phyloP scores from a whole-genome alignment of 2,329 filamentous ascomycete genomes.

The Exophiala sideris region DNA sequence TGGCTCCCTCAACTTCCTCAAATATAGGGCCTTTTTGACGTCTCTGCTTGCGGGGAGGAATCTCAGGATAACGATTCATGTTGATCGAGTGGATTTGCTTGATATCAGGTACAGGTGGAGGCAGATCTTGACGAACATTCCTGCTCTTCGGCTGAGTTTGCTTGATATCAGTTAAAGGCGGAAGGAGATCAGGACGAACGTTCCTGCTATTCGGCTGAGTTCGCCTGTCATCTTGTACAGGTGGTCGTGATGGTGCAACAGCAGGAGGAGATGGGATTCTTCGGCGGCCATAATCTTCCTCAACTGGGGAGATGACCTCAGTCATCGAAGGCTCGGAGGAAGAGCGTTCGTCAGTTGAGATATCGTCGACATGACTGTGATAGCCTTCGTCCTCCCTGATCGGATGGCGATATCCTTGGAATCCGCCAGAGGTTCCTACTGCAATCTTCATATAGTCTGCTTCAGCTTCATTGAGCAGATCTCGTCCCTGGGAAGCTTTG shows the following conservation, averaged over 20 bases:
- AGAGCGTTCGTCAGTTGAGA: background rate
- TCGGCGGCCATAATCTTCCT: no score
- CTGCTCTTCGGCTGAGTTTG: no score
- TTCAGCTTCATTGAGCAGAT: no score
- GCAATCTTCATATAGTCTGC: no score
- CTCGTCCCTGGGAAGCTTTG: no score
- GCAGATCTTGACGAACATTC: background rate
- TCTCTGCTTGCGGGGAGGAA: background rate
- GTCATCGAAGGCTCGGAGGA: background rate
- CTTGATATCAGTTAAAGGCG: no score
- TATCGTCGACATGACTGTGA: background rate
- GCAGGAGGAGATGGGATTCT: no score
- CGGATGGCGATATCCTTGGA: background rate
- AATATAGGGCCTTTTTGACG: background rate
- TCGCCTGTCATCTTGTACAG: no score
- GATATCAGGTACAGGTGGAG: background rate
- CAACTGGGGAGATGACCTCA: no score
- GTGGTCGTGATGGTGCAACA: no score
- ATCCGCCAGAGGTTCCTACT: background rate
- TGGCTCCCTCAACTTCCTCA: background rate
- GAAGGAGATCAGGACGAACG: no score
- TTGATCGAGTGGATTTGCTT: background rate
- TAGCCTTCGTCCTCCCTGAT: background rate
- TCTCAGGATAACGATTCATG: background rate
- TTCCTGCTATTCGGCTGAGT: no score